phyloP scores from a whole-genome alignment of 805 yeast species.

The Pichia nakasei region DNA sequence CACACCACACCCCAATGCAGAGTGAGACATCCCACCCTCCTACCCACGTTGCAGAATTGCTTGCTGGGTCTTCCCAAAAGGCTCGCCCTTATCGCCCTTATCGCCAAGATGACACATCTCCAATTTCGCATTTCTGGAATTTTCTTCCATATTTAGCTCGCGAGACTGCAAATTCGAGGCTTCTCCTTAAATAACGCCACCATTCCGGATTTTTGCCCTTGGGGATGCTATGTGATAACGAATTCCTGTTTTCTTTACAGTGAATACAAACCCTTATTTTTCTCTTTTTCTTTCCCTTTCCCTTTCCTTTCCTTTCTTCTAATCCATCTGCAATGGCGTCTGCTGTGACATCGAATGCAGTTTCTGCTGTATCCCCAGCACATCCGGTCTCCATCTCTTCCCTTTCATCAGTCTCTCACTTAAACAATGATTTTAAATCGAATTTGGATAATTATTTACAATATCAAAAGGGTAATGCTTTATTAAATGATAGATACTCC shows the following conservation, averaged over 20 bases:
- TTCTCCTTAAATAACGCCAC: not conserved
- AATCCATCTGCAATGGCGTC: not conserved
- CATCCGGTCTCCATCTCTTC: not conserved
- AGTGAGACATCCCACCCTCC: not conserved
- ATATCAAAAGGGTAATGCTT: conserved; percentile 30
- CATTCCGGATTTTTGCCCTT: not conserved
- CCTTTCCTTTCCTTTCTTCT: not conserved
- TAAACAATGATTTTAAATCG: conserved; percentile 18
- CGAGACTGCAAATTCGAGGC: not conserved
- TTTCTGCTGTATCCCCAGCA: not conserved
- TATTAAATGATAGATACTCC: conserved; percentile 33
- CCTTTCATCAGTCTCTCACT: not conserved
- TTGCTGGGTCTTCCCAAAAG: too few species aligned
- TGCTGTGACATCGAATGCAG: not conserved
- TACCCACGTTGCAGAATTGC: not conserved
- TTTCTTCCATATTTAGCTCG: not conserved
- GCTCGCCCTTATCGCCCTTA: conserved; percentile 4
- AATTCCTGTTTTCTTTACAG: too few species aligned
- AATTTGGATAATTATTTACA: conserved; percentile 31
- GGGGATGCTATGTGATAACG: too few species aligned
- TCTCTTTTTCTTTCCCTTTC: not conserved
- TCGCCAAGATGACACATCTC: not conserved
- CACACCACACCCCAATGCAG: not conserved
- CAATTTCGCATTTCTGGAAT: not conserved
- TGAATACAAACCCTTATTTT: not conserved